Conservation (phyloP, 2,329 filamentous ascomycete genomes). For the Decorospora gaudefroyi region DNA sequence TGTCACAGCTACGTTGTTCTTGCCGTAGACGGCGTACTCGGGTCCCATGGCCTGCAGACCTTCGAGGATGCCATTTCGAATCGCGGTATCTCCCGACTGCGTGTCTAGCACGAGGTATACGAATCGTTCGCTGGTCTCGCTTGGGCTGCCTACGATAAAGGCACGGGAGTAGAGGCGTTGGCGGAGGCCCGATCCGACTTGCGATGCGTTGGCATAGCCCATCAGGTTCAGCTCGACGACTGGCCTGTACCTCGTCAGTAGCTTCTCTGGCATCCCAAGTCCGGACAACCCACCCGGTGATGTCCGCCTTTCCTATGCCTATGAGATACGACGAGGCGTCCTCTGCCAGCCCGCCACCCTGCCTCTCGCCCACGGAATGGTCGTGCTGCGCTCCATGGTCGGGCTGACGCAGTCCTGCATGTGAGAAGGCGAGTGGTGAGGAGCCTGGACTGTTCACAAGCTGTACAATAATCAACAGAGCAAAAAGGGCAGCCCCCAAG, state of each 20-base stretch:
- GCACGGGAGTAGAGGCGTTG: conserved; percentile 87
- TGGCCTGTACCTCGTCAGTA: conserved; percentile 57
- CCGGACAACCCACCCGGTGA: conserved; percentile 62
- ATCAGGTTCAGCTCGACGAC: conserved; percentile 90
- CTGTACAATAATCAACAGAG: conserved; percentile 42
- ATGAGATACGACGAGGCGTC: conserved; percentile 62
- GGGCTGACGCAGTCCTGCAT: conserved; percentile 33
- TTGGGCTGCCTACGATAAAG: conserved; percentile 78
- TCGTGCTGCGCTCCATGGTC: conserved; percentile 31
- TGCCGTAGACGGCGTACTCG: conserved; percentile 74
- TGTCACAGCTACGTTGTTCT: conserved; percentile 83
- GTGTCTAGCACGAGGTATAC: conserved; percentile 88
- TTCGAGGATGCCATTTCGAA: conserved; percentile 83
- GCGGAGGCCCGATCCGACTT: conserved; percentile 80
- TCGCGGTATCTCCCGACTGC: conserved; percentile 84
- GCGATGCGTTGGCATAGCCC: conserved; percentile 85
- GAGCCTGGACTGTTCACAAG: conserved; percentile 44
- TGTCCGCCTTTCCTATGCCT: conserved; percentile 72
- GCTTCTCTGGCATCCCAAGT: neutral
- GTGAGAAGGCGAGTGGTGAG: conserved; percentile 46
- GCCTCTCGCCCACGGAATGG: conserved; percentile 34
- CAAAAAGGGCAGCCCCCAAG: conserved; percentile 43
- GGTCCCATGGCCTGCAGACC: conserved; percentile 69
- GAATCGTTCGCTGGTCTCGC: conserved; percentile 70
- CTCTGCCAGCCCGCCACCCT: conserved; percentile 30